Evolutionary conservation across 2,329 filamentous ascomycete genomes (phyloP).

Genomic region (Pseudogymnoascus destructans): DNA sequence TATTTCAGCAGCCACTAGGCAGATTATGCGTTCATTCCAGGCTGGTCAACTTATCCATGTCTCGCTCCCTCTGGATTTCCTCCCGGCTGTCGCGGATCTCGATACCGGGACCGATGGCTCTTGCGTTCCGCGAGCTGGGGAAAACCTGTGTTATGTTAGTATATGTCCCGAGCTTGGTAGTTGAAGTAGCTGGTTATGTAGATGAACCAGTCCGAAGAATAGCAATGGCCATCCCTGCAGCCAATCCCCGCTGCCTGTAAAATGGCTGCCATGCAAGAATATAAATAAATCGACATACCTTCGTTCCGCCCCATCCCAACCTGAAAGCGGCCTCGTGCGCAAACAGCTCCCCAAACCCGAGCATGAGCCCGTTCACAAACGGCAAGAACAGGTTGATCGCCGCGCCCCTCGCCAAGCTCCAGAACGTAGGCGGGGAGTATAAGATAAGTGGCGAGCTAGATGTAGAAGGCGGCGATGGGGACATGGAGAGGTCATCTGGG

Average conservation of each 20-base stretch:
- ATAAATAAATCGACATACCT: conserved; percentile 43
- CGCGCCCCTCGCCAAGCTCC: conserved; percentile 72
- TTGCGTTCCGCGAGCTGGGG: conserved; percentile 23
- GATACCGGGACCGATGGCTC: conserved; percentile 66
- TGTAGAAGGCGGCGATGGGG: conserved; percentile 43
- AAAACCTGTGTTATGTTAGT: conserved; percentile 21
- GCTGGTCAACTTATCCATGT: conserved; percentile 52
- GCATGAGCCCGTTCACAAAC: conserved; percentile 95
- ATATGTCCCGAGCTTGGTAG: neutral
- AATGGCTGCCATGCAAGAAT: neutral
- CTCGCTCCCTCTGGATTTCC: conserved; percentile 32
- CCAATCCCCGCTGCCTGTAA: neutral
- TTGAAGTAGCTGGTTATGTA: neutral
- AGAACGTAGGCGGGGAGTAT: conserved; percentile 79
- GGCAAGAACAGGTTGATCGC: conserved; percentile 93
- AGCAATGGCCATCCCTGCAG: neutral
- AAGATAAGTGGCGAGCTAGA: conserved; percentile 46
- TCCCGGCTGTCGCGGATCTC: conserved; percentile 60
- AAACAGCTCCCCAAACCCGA: conserved; percentile 93
- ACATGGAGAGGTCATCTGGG: conserved; percentile 46
- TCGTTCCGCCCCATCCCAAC: conserved; percentile 85
- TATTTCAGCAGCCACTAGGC: neutral
- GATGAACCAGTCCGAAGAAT: neutral
- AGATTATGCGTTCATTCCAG: conserved; percentile 21
- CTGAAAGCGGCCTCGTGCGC: conserved; percentile 91